Base-by-base conservation (phyloP, 768 basidiomycete genomes). In the Sarcomyxa edulis region DNA sequence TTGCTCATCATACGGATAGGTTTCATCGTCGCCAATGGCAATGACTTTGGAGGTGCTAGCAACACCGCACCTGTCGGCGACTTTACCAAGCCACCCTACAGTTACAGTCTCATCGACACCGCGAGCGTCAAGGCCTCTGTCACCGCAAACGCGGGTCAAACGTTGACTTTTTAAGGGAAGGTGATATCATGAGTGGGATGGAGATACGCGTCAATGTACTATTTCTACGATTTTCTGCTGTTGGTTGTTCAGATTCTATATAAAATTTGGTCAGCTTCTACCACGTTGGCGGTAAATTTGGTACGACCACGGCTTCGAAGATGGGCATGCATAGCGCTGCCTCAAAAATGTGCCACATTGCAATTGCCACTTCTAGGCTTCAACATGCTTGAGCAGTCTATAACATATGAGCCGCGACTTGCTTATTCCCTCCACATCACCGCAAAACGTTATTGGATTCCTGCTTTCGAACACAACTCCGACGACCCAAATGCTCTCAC, bases 381-480 rank as follows among this genome's bases (percentile, higher is more conserved):
- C 30, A 28, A 32, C 32, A 43, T 47, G 46, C 31, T 39, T 18
- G 38, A 48, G 35, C 33, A 48, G 36, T 22, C 46, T 12, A 44
- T 68, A 18, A 53, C 52, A 35, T 62, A 69, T 38, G 54, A 60
- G 19, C 72, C 73, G 11, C 50, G 60, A 6, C 42, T 43, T 20
- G 62, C 55, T 37, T 76, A 76, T 42, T 69, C 76, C 0, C 60
- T 79, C 33, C 60, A 62, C 46, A 60, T 74, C 31, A 71, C 70
- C 6, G 79, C 77, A 11, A 81, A 80, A 51, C 69, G 76, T 32
- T 78, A 77, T 48, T 75, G 71, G 71, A 43, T 61, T 19, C 53
- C 65, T 2, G 61, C 62, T 20, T 59, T 68, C 37, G 65, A 65
- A 18, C 51, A 46, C 1, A 48, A 69, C 38, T 47, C 49, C 31